phyloP scores from a whole-genome alignment of 2,329 filamentous ascomycete genomes.

The Cladosporium sp. region DNA sequence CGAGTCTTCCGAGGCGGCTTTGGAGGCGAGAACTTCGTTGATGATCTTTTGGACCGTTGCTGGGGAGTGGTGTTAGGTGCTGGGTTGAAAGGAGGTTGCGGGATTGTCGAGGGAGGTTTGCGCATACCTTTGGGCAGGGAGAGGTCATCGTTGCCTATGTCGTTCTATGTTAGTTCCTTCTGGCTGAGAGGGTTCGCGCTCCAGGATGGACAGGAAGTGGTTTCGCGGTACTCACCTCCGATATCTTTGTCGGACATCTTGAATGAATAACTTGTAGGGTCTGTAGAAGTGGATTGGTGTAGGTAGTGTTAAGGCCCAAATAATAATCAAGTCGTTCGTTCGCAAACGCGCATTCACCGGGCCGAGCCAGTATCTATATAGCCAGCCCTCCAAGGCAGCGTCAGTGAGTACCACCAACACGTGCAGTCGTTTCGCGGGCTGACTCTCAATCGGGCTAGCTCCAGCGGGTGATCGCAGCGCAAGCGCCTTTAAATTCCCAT shows the following conservation, averaged over 20 bases:
- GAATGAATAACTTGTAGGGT: too few relatives aligned
- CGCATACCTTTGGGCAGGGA: conserved; percentile 52
- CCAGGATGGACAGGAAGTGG: not conserved
- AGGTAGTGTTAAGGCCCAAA: not conserved
- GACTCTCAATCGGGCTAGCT: too few relatives aligned
- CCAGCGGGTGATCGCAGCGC: too few relatives aligned
- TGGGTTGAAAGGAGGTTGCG: not conserved
- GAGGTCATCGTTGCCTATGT: conserved; percentile 50
- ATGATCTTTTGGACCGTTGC: conserved; percentile 79
- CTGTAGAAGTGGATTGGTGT: not conserved
- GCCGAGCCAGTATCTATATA: not conserved
- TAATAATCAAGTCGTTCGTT: not conserved
- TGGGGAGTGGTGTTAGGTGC: conserved; percentile 27
- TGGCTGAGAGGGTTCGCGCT: not conserved
- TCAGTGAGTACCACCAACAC: too few relatives aligned
- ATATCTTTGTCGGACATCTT: conserved; percentile 54
- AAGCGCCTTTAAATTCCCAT: not conserved
- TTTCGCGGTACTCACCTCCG: conserved; percentile 36
- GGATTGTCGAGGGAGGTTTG: not conserved
- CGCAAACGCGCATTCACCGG: not conserved
- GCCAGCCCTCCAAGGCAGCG: not conserved
- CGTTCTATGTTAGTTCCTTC: conserved; percentile 1
- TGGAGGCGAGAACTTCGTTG: conserved; percentile 78
- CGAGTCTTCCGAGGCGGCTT: conserved; percentile 29
- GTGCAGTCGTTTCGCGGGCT: not conserved